A percentile compares a stretch with the other conserved stretches of the same genome.
phyloP scores from a whole-genome alignment of 2,329 filamentous ascomycete species.

The Zasmidium citrigriseum region DNA sequence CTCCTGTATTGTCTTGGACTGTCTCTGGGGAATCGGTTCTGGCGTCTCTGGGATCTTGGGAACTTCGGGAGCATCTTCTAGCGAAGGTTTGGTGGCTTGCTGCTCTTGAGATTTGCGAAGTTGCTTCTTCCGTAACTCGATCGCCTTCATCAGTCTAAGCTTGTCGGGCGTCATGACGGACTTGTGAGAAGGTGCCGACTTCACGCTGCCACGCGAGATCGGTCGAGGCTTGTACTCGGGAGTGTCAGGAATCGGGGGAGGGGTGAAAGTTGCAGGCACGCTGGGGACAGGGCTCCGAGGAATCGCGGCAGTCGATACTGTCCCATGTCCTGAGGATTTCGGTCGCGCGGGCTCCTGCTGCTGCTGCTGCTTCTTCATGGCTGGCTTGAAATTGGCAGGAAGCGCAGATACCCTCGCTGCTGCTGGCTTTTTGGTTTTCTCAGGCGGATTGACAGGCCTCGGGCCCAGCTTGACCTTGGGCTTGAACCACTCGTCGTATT shows the following conservation, averaged over 20 bases:
- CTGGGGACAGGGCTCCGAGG: conserved; percentile 12
- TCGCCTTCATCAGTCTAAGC: conserved; percentile 86
- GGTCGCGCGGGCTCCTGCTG: conserved; percentile 29
- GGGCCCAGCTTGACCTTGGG: conserved; percentile 89
- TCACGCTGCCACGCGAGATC: conserved; percentile 37
- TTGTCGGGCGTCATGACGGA: conserved; percentile 77
- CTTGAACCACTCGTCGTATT: conserved; percentile 54
- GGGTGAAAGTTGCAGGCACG: conserved; percentile 18
- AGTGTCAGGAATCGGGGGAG: conserved; percentile 39
- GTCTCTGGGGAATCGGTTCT: background rate
- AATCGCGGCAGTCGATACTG: background rate
- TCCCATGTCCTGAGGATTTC: conserved; percentile 34
- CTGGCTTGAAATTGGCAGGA: conserved; percentile 28
- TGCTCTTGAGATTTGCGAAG: conserved; percentile 44
- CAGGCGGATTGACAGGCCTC: conserved; percentile 62
- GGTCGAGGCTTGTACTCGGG: conserved; percentile 36
- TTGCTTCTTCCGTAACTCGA: conserved; percentile 86
- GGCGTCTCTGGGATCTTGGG: conserved; percentile 17
- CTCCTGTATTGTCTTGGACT: conserved; percentile 23
- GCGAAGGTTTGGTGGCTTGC: conserved; percentile 3
- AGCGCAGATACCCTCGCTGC: conserved; percentile 50
- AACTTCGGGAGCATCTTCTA: conserved; percentile 21
- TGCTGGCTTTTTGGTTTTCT: conserved; percentile 55
- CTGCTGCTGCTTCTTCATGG: conserved; percentile 32
- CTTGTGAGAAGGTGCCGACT: conserved; percentile 46